Percentiles rank a stretch among this genome's conserved stretches.
phyloP scores from a whole-genome alignment of 1,284 basidiomycete species.

The Cryptococcus sp. region DNA sequence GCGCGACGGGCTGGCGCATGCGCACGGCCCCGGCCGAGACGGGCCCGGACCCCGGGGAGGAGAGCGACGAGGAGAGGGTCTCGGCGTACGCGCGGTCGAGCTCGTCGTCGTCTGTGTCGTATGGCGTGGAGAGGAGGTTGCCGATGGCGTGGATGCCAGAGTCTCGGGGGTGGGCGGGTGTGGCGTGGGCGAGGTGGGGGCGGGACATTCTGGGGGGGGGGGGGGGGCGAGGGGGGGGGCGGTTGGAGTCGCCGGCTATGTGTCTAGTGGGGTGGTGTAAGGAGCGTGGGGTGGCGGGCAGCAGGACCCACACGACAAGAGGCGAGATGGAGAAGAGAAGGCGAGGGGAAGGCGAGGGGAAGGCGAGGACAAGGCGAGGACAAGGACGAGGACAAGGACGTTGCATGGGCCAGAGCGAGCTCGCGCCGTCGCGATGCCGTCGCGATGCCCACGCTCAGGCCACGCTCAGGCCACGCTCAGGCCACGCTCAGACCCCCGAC shows the following conservation, averaged over 20 bases:
- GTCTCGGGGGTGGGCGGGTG: constrained; percentile 1
- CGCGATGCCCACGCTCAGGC: background rate
- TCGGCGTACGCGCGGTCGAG: constrained; percentile 10
- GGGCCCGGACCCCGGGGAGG: too few relatives aligned
- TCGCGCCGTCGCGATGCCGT: background rate
- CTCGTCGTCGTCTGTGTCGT: constrained; percentile 18
- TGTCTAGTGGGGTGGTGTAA: too few relatives aligned
- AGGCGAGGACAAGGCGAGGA: background rate
- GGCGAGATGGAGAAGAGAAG: constrained; percentile 2
- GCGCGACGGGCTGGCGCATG: background rate
- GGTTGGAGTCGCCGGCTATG: background rate
- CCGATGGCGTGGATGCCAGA: constrained; percentile 26
- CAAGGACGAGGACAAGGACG: background rate
- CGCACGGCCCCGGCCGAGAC: too few relatives aligned
- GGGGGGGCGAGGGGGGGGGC: background rate
- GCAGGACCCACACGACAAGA: background rate
- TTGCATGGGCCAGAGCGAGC: background rate
- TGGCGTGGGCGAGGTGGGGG: constrained; percentile 6
- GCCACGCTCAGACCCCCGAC: background rate
- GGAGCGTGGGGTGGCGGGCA: constrained; percentile 8
- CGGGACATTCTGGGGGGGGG: background rate
- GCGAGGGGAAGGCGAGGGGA: background rate
- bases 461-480: background rate
- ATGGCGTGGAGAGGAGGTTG: constrained; percentile 22
- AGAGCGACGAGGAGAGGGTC: background rate